Base-by-base conservation (phyloP, 352 stramenopile genomes). In the Phytophthora sojae region DNA sequence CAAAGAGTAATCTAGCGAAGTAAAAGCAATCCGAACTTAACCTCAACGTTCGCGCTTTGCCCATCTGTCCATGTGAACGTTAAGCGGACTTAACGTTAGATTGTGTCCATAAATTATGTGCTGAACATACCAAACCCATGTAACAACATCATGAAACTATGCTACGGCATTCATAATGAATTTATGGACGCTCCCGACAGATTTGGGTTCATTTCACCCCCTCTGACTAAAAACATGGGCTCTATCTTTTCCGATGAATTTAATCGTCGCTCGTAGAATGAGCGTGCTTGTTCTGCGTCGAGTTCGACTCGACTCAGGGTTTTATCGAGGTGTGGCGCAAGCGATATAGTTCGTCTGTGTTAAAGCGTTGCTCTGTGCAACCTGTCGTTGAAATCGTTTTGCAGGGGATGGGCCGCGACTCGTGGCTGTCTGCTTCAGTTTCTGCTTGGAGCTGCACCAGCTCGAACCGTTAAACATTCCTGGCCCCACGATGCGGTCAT, bases 1-100 rank as follows among this genome's bases (percentile, higher is more conserved):
- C 52, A 57, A 32, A 51, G 21, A 50, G 44, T 30, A 35, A 11
- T 4, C 11, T 5, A 5, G 11, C 15, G 53, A 17, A 52, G 44
- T 30, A 61, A 30, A 63, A 12, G 2, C 47, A 57, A 19, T 61
- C 21, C 54, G 60, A 64, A 69, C 60, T 74, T 74, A 51, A 55
- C 44, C 58, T 67, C 42, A 62, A 59, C 7, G 21, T 53, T 45
- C 19, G 4, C 26, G 23, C 23, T 61, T 23, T 54, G 44, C 37
- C 44, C 19, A 57, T 45, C 2, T 62, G 61, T 68, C 52, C 53
- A 49, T 44, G 39, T 61, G 52, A 52, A 69, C 61, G 19, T 39
- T 54, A 32, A 44, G 15, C 35, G 11, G 35, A 44, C 21, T 21
- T 21, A 21, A 21, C 21, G 15, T 44, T 44, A 2, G 11, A 9